Conservation (phyloP, 2,329 filamentous ascomycete species). For the Penicillium crustosum region DNA sequence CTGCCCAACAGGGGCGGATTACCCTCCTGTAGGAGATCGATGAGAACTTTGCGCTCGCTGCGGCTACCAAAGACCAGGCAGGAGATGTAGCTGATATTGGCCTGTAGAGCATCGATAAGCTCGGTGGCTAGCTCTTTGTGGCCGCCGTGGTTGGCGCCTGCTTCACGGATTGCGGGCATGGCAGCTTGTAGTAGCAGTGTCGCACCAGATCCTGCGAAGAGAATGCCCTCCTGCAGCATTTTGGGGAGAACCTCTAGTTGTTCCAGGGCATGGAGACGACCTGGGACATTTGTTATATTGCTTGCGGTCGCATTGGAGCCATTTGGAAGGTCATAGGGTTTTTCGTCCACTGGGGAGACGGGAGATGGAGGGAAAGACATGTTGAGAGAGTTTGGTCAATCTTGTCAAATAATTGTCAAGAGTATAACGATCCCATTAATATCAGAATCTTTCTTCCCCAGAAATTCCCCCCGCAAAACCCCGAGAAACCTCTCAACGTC, state of each 20-base stretch:
- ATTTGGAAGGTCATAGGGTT: constrained; percentile 4
- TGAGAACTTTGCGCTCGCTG: constrained; percentile 31
- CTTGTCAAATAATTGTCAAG: no score
- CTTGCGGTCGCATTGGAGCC: not conserved
- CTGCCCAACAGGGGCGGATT: constrained; percentile 24
- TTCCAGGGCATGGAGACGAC: constrained; percentile 32
- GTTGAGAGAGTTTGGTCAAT: not conserved
- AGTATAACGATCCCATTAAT: not conserved
- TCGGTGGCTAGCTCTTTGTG: constrained; percentile 29
- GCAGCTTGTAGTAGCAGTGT: constrained; percentile 38
- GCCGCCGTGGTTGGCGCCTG: constrained; percentile 6
- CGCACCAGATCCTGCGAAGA: constrained; percentile 37
- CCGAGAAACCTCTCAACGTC: not conserved
- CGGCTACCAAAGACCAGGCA: constrained; percentile 35
- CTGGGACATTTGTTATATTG: constrained; percentile 12
- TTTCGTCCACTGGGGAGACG: constrained; percentile 19
- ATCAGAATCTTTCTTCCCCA: not conserved
- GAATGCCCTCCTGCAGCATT: constrained; percentile 38
- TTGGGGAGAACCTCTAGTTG: constrained; percentile 37
- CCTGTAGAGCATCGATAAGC: constrained; percentile 32
- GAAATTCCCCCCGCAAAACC: constrained; percentile 12
- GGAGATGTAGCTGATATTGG: constrained; percentile 36
- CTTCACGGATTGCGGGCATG: constrained; percentile 27
- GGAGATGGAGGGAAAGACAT: constrained; percentile 23
- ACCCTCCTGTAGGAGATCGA: constrained; percentile 26